phyloP scores from a whole-genome alignment of 2,329 filamentous ascomycete genomes.

The Claviceps sp. region DNA sequence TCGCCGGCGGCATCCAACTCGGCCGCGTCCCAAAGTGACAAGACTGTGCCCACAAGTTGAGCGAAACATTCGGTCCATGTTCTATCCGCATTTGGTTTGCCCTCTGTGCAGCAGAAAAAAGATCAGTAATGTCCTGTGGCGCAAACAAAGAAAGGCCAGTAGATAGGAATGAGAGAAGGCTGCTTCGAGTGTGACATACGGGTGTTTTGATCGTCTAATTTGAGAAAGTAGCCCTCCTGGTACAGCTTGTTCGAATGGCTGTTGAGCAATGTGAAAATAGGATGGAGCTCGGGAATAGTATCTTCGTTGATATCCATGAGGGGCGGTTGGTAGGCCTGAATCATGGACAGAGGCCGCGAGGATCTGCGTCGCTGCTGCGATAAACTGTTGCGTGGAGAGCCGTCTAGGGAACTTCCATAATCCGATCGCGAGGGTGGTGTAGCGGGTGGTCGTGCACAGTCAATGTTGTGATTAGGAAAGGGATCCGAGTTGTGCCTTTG shows the following conservation, averaged over 20 bases:
- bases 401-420: conserved; percentile 28
- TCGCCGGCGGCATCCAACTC: conserved; percentile 80
- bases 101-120: conserved; percentile 42
- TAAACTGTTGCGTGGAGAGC: conserved; percentile 28
- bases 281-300: conserved; percentile 82
- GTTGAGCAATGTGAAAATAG: conserved; percentile 88
- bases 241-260: conserved; percentile 94
- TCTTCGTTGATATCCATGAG: conserved; percentile 76
- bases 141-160: background rate
- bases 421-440: conserved; percentile 27
- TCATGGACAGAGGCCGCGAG: conserved; percentile 71
- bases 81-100: conserved; percentile 70
- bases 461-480: conserved; percentile 23
- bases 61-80: conserved; percentile 96
- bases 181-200: conserved; percentile 42
- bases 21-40: conserved; percentile 91
- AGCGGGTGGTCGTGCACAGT: conserved; percentile 21
- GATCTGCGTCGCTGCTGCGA: conserved; percentile 30
- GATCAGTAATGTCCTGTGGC: conserved; percentile 1
- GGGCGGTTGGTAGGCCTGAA: conserved; percentile 73
- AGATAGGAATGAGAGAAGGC: background rate
- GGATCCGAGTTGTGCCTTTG: conserved; percentile 17
- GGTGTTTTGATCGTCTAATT: conserved; percentile 86
- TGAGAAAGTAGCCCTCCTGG: conserved; percentile 95
- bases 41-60: conserved; percentile 84